Evolutionary conservation across 2,329 filamentous ascomycete genomes (phyloP), one percentile per base, ranked within the genome.

Genomic region (Botrytis elliptica): DNA sequence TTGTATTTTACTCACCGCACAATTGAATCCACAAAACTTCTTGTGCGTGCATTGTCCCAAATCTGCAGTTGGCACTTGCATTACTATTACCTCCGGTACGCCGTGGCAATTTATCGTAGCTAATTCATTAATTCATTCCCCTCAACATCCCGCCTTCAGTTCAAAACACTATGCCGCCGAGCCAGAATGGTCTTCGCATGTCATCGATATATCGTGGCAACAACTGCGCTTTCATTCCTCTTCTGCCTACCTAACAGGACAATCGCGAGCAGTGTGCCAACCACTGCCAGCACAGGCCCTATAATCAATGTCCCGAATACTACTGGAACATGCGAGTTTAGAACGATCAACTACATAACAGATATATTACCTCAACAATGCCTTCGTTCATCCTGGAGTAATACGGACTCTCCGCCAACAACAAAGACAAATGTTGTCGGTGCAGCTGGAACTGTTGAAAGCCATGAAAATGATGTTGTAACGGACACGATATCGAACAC

Each of bases 321-420:
- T 18, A 74, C 75, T 36, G 76, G 74, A 25, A 81, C 79, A 4
- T 82, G 80, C 77, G 80, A 82, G 73, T 77, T 78, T 69, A 76
- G 80, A 71, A 81, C 80, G 2, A 81, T 82, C n/a, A 82, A 82
- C 66, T 81, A 82, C 70, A 82, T 82, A 64, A 82, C 80, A 65
- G 79, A 81, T 71, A 74, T 75, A n/a, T 75, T 82, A 22, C 80
- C 80, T 16, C 80, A 81, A 74, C 77, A 77, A 42, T 82, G 80
- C 70, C 74, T 81, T 36, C 77, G 76, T 63, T 79, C 77, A 42
- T 77, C 79, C 59, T 81, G 80, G 79, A 79, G 77, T 64, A 75
- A 64, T 55, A 64, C 77, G 25, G 78, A 79, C 70, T 63, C 29
- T 9, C 73, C 71, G 46, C 60, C 71, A 38, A 62, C 75, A 62